A percentile compares a stretch with the other conserved stretches of the same genome.
These are phyloP conservation scores for Geum urbanum DNA, from an alignment of 306 rosid genomes.

Conservation along the genomic window DNA sequence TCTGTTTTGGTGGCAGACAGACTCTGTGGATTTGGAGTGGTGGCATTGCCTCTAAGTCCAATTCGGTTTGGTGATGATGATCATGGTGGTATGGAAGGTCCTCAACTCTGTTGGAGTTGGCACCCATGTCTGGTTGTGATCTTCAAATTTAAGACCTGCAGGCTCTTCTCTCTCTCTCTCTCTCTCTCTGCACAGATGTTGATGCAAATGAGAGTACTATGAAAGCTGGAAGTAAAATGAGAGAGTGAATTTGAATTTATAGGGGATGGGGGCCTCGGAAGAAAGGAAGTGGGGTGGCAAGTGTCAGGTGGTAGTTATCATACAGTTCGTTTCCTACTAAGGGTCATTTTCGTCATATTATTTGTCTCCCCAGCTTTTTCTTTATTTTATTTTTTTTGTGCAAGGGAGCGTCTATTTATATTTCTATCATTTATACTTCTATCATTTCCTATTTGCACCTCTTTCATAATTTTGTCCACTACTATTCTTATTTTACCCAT, in stretches of 20 bases:
- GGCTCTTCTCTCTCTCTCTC: not conserved
- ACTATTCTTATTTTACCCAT: no score
- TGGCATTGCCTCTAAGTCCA: slow-evolving; percentile 28
- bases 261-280: not conserved
- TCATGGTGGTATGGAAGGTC: slow-evolving; percentile 39
- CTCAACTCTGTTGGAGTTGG: slow-evolving; percentile 67
- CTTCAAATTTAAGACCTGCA: not conserved
- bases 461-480: no score
- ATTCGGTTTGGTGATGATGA: slow-evolving; percentile 28
- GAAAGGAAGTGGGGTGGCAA: not conserved
- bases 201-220: not conserved
- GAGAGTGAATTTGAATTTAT: slow-evolving; percentile 43
- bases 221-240: slow-evolving; percentile 21
- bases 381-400: no score
- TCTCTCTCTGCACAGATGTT: not conserved
- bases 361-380: not conserved
- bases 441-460: no score
- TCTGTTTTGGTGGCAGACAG: slow-evolving; percentile 57
- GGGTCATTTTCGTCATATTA: slow-evolving; percentile 28
- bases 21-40: slow-evolving; percentile 56
- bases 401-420: no score
- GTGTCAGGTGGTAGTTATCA: slow-evolving; percentile 25
- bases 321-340: not conserved
- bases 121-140: slow-evolving; percentile 42
- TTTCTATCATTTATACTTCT: no score